These are phyloP conservation scores for Saccharomycopsis oosterbeekiorum DNA, from an alignment of 805 yeast genomes.

Conservation along the genomic window DNA sequence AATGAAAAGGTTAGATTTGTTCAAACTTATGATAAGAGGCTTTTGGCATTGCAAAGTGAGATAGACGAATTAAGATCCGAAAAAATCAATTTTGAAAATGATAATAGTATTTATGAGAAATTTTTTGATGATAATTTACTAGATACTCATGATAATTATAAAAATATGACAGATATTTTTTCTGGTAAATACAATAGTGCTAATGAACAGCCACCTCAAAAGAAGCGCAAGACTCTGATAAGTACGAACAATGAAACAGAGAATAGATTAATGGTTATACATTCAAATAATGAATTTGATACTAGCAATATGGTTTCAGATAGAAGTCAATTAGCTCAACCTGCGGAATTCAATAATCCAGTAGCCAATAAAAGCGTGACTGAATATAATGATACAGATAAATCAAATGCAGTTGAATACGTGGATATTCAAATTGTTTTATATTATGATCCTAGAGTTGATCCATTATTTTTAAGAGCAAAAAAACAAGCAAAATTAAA, in stretches of 20 bases:
- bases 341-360: neutral
- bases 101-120: slow-evolving; percentile 13
- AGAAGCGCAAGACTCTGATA: neutral
- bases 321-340: too few species aligned
- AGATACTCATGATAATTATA: neutral
- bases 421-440: slow-evolving; percentile 1
- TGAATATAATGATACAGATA: neutral
- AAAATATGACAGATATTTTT: neutral
- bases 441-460: slow-evolving; percentile 15
- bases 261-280: neutral
- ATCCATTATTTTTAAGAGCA: slow-evolving; percentile 15
- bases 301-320: neutral
- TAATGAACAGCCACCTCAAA: neutral
- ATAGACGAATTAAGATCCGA: slow-evolving; percentile 11
- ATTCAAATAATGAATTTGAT: neutral
- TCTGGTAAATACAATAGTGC: neutral
- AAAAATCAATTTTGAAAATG: slow-evolving; percentile 16
- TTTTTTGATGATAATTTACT: slow-evolving; percentile 1
- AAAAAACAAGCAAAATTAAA: slow-evolving; percentile 17
- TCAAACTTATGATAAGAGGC: slow-evolving; percentile 5
- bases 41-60: slow-evolving; percentile 5
- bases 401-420: neutral
- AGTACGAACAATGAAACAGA: neutral
- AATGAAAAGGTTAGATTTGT: slow-evolving; percentile 18
- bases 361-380: too few species aligned